These are phyloP conservation scores for Aspergillus proliferans DNA, from an alignment of 2,329 filamentous ascomycete species.

Conservation along the genomic window DNA sequence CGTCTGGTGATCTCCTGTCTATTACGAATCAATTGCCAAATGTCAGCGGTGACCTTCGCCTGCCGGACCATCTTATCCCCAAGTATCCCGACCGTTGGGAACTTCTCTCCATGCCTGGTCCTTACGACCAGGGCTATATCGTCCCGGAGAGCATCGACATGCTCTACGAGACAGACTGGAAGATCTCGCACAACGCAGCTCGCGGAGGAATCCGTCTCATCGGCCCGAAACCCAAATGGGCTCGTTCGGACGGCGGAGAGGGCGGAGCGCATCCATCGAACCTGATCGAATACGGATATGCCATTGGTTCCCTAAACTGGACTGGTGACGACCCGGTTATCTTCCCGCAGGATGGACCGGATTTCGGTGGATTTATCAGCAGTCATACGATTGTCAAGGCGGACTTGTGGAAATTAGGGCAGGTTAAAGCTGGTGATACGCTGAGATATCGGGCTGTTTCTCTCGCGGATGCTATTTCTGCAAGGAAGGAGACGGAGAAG, in stretches of 20 bases:
- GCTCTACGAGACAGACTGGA: constrained; percentile 54
- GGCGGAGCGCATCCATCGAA: constrained; percentile 59
- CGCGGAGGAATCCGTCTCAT: constrained; percentile 56
- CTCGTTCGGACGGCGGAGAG: constrained; percentile 54
- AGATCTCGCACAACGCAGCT: constrained; percentile 56
- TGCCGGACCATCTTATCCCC: constrained; percentile 45
- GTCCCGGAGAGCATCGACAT: constrained; percentile 48
- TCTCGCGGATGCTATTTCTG: constrained; percentile 46
- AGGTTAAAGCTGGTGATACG: constrained; percentile 54
- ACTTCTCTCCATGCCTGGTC: constrained; percentile 50
- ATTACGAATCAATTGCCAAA: constrained; percentile 37
- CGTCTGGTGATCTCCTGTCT: constrained; percentile 49
- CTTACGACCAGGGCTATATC: constrained; percentile 52
- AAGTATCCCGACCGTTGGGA: constrained; percentile 48
- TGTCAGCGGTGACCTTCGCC: constrained; percentile 22
- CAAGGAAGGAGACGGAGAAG: constrained; percentile 37
- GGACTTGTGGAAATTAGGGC: constrained; percentile 57
- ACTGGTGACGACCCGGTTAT: constrained; percentile 57
- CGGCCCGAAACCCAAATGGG: constrained; percentile 55
- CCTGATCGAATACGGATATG: constrained; percentile 55
- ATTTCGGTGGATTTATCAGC: constrained; percentile 56
- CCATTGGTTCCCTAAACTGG: constrained; percentile 54
- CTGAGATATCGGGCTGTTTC: constrained; percentile 47
- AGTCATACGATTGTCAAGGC: constrained; percentile 51
- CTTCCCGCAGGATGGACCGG: constrained; percentile 54